Percentiles rank a stretch among this genome's conserved stretches.
Conservation (phyloP, 495 filamentous ascomycete species). For the Penicillium atrosanguineum region DNA sequence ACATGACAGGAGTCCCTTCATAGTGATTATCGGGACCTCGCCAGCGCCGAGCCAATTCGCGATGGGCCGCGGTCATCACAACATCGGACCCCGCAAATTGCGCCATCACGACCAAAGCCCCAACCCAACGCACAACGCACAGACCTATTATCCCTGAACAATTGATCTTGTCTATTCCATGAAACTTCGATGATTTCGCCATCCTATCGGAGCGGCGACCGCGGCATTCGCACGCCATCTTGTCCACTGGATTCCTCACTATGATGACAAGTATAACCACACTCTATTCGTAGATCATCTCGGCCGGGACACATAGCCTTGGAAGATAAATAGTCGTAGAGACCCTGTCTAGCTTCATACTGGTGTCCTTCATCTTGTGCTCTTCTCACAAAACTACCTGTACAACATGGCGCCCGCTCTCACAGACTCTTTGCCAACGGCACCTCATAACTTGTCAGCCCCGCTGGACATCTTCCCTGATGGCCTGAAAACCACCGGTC, state of each 20-base stretch:
- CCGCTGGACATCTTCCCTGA: conserved; percentile 45
- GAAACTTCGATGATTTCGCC: conserved; percentile 1
- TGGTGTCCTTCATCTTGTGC: neutral
- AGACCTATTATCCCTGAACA: neutral
- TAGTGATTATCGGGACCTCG: neutral
- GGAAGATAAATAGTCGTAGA: conserved; percentile 17
- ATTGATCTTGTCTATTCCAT: neutral
- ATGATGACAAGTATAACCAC: neutral
- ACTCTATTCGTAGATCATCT: conserved; percentile 1
- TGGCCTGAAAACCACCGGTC: conserved; percentile 65
- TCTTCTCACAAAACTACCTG: conserved; percentile 1
- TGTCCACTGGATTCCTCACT: conserved; percentile 22
- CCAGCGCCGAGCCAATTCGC: neutral
- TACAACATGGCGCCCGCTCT: conserved; percentile 37
- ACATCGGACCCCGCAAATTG: conserved; percentile 32
- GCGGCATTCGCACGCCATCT: conserved; percentile 24
- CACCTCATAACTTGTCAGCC: conserved; percentile 32
- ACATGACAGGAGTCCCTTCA: neutral
- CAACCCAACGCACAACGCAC: conserved; percentile 5
- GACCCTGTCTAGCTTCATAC: neutral
- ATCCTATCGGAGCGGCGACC: conserved; percentile 10
- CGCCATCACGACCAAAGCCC: conserved; percentile 24
- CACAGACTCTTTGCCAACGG: conserved; percentile 25
- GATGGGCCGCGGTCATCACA: conserved; percentile 24
- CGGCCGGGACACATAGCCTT: conserved; percentile 8